These are phyloP conservation scores for Pseudogymnoascus sp. DNA, from an alignment of 2,329 filamentous ascomycete genomes.

Conservation along the genomic window DNA sequence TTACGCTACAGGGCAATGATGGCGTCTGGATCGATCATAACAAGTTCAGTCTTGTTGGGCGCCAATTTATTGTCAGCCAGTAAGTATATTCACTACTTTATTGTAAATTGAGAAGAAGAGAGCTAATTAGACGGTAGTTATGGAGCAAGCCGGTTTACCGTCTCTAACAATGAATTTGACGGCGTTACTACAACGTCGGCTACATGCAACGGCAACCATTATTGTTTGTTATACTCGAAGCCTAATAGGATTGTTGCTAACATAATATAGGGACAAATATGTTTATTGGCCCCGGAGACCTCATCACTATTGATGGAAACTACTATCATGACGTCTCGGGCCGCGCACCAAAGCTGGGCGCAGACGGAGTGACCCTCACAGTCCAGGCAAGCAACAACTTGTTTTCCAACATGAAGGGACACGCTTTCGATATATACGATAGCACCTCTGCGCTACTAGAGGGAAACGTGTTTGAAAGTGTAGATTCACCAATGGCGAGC, in stretches of 20 bases:
- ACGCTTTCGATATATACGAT: constrained; percentile 36
- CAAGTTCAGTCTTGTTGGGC: constrained; percentile 19
- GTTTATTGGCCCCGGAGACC: constrained; percentile 33
- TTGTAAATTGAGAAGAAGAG: too few species aligned
- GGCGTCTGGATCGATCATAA: constrained; percentile 29
- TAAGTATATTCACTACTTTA: too few species aligned
- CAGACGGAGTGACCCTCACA: constrained; percentile 29
- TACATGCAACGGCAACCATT: constrained; percentile 39
- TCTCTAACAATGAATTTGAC: constrained; percentile 41
- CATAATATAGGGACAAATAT: constrained; percentile 27
- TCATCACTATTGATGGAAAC: constrained; percentile 37
- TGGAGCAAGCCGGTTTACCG: constrained; percentile 33
- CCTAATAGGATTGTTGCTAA: not conserved
- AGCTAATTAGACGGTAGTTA: constrained; percentile 19
- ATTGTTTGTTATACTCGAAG: constrained; percentile 38
- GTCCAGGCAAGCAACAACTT: constrained; percentile 38
- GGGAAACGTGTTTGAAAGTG: constrained; percentile 38
- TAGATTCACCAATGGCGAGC: constrained; percentile 29
- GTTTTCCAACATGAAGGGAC: constrained; percentile 35
- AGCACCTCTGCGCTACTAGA: constrained; percentile 33
- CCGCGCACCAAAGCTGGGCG: constrained; percentile 36
- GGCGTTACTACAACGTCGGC: constrained; percentile 36
- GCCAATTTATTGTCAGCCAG: too few species aligned
- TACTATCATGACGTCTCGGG: constrained; percentile 39
- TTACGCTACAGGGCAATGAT: constrained; percentile 43